These are phyloP conservation scores for Didymosphaeria variabile DNA, from an alignment of 2,329 filamentous ascomycete species.

Conservation along the genomic window DNA sequence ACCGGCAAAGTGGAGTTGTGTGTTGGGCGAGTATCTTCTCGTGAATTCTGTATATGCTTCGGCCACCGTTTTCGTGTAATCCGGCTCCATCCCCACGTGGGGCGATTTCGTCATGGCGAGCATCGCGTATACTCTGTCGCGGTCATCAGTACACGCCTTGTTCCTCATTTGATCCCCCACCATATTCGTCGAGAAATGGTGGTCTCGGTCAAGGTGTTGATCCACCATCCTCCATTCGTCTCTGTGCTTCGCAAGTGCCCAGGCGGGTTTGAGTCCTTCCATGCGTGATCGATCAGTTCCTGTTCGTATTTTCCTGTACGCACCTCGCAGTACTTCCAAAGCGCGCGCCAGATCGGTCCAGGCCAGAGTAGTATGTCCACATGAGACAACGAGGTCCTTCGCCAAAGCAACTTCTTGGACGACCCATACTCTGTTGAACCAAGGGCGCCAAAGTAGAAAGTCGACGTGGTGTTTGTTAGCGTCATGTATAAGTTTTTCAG, in stretches of 20 bases:
- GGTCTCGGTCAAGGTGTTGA: neutral
- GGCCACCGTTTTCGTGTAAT: slow-evolving; percentile 12
- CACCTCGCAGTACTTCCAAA: slow-evolving; percentile 10
- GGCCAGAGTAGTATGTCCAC: slow-evolving; percentile 3
- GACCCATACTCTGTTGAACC: slow-evolving; percentile 14
- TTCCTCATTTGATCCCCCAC: slow-evolving; percentile 8
- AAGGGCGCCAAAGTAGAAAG: slow-evolving; percentile 6
- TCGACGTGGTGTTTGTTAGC: slow-evolving; percentile 7
- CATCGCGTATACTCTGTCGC: slow-evolving; percentile 17
- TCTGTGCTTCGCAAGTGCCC: slow-evolving; percentile 4
- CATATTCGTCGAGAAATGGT: slow-evolving; percentile 10
- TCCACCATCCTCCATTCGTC: slow-evolving; percentile 9
- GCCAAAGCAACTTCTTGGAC: slow-evolving; percentile 16
- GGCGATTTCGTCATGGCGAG: slow-evolving; percentile 12
- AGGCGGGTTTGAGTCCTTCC: slow-evolving; percentile 10
- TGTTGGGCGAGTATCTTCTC: slow-evolving; percentile 8
- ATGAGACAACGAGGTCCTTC: slow-evolving; percentile 10
- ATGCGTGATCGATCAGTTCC: neutral
- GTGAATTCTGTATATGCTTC: slow-evolving; percentile 16
- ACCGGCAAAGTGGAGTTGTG: slow-evolving; percentile 11
- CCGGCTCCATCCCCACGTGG: neutral
- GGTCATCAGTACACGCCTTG: slow-evolving; percentile 13
- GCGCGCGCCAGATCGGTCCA: slow-evolving; percentile 10
- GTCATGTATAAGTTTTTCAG: neutral
- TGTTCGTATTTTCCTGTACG: neutral